Evolutionary conservation across 2,329 filamentous ascomycete species (phyloP).

Genomic region (Colletotrichum costaricense): DNA sequence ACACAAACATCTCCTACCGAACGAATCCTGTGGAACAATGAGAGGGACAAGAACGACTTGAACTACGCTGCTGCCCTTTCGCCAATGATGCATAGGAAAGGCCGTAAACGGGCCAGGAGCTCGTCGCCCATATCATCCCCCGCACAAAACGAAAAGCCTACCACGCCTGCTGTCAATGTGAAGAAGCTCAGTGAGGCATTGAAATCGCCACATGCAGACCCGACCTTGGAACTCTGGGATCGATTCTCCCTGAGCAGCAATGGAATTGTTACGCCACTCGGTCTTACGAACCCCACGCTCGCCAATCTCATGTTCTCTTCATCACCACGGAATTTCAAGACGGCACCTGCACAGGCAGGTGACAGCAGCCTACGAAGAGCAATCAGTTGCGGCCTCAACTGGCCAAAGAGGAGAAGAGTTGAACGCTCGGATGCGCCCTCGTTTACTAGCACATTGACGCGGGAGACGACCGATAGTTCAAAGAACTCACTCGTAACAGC

Average conservation of each 20-base stretch:
- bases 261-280: slow-evolving; percentile 53
- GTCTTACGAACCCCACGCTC: slow-evolving; percentile 66
- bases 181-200: slow-evolving; percentile 68
- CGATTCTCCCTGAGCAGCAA: slow-evolving; percentile 70
- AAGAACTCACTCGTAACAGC: slow-evolving; percentile 70
- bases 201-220: slow-evolving; percentile 76
- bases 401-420: slow-evolving; percentile 76
- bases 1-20: slow-evolving; percentile 68
- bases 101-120: slow-evolving; percentile 77
- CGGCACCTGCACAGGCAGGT: slow-evolving; percentile 50
- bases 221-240: slow-evolving; percentile 81
- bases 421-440: slow-evolving; percentile 57
- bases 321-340: slow-evolving; percentile 70
- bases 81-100: slow-evolving; percentile 61
- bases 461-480: slow-evolving; percentile 60
- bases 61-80: slow-evolving; percentile 55
- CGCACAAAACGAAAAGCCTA: slow-evolving; percentile 53
- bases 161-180: slow-evolving; percentile 64
- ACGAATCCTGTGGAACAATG: slow-evolving; percentile 70
- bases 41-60: slow-evolving; percentile 56
- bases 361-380: slow-evolving; percentile 69
- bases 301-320: slow-evolving; percentile 77
- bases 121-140: slow-evolving; percentile 81
- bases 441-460: slow-evolving; percentile 46
- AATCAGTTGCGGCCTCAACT: slow-evolving; percentile 76